phyloP scores from a whole-genome alignment of 2,329 filamentous ascomycete species.

The Cryphonectria carpinicola region DNA sequence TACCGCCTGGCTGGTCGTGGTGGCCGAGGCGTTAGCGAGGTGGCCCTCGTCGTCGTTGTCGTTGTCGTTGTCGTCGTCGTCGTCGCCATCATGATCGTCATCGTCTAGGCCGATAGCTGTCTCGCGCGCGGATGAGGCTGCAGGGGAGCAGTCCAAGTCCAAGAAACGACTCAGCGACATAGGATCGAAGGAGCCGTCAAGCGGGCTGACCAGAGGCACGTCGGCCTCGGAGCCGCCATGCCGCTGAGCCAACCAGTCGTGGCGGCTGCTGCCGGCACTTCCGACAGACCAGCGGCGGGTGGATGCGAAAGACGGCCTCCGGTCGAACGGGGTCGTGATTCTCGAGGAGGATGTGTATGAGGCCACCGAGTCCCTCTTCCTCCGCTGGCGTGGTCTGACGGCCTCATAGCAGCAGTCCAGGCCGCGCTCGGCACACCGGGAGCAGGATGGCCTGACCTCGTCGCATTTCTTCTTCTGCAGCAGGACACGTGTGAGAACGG shows the following conservation, averaged over 20 bases:
- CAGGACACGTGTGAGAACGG: constrained; percentile 7
- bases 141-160: constrained; percentile 20
- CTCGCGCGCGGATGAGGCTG: constrained; percentile 12
- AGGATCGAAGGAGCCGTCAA: constrained; percentile 26
- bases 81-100: constrained; percentile 18
- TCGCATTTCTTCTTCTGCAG: constrained; percentile 62
- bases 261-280: constrained; percentile 22
- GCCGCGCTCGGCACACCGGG: constrained; percentile 53
- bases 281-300: constrained; percentile 24
- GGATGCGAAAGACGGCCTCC: constrained; percentile 37
- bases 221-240: constrained; percentile 16
- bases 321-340: constrained; percentile 19
- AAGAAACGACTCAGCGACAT: constrained; percentile 13
- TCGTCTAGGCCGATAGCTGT: constrained; percentile 27
- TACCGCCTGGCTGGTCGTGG: constrained; percentile 20
- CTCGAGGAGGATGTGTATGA: constrained; percentile 30
- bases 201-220: constrained; percentile 25
- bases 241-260: constrained; percentile 24
- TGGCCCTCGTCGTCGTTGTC: constrained; percentile 9
- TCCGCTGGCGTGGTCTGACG: constrained; percentile 47
- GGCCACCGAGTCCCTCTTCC: constrained; percentile 41
- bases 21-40: not conserved
- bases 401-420: constrained; percentile 56
- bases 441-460: constrained; percentile 54
- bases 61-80: not conserved